These are phyloP conservation scores for Lentinus tigrinus DNA, from an alignment of 768 basidiomycete species.

Conservation along the genomic window DNA sequence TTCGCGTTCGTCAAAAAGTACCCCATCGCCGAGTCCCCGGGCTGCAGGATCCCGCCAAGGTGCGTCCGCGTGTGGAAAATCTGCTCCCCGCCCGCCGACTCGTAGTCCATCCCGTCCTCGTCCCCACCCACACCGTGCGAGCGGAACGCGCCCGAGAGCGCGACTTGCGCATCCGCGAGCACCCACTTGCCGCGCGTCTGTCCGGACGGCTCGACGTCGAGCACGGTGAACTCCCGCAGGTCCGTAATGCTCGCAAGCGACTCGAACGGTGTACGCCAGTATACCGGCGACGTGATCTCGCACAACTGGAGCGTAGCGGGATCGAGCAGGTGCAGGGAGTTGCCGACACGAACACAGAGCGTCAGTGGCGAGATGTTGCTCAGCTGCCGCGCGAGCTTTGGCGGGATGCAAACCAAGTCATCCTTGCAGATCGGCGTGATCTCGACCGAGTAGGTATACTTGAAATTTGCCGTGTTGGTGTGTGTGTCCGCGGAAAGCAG, in stretches of 20 bases:
- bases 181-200: slow-evolving; percentile 75
- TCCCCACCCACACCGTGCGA: slow-evolving; percentile 46
- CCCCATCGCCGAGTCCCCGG: slow-evolving; percentile 90
- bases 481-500: slow-evolving; percentile 92
- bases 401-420: slow-evolving; percentile 88
- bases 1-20: slow-evolving; percentile 88
- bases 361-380: slow-evolving; percentile 89
- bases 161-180: slow-evolving; percentile 87
- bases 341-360: slow-evolving; percentile 88
- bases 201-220: slow-evolving; percentile 88
- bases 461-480: slow-evolving; percentile 90
- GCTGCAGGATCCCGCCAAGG: slow-evolving; percentile 89
- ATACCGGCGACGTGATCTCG: slow-evolving; percentile 75
- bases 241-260: slow-evolving; percentile 80
- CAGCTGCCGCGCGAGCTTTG: slow-evolving; percentile 75
- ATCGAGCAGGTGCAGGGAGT: slow-evolving; percentile 88
- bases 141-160: slow-evolving; percentile 75
- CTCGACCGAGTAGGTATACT: slow-evolving; percentile 96
- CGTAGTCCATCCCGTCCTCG: slow-evolving; percentile 58
- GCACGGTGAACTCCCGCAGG: slow-evolving; percentile 90
- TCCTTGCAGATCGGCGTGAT: slow-evolving; percentile 98
- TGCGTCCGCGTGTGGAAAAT: slow-evolving; percentile 97
- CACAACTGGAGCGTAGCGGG: slow-evolving; percentile 80
- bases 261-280: slow-evolving; percentile 92
- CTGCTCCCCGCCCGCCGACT: slow-evolving; percentile 59